Base-by-base conservation (phyloP, 208 protist species). In the Phytomonas serpens region DNA sequence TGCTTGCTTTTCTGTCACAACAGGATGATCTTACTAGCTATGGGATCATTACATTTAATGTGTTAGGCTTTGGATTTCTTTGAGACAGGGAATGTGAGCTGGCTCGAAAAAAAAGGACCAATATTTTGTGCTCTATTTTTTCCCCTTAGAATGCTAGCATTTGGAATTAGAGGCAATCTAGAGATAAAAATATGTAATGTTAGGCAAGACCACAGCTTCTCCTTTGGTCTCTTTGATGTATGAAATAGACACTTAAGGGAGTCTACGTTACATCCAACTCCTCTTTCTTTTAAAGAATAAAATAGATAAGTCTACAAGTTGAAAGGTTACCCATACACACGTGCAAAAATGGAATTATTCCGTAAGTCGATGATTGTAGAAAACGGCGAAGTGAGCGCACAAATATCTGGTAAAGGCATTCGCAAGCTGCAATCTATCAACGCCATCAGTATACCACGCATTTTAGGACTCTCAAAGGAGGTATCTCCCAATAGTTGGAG, bases 391-490 rank as follows among this genome's bases (percentile, higher is more conserved):
- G 47, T 57, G 47, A 57, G 19, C 47, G 47, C 19, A 16, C 16
- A 57, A 57, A 57, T 57, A 57, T 23, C 16, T 1, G 47, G 47
- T 27, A 57, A 67, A 27, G 75, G 75, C 4, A 75, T 65, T 64
- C 75, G 75, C 27, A 38, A 71, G 27, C 23, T 80, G 5, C 30
- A 73, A 9, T 77, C 72, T 6, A 76, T 80, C 34, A 76, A 80
- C 33, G 62, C 66, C 61, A 65, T 80, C n/a, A 36, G 61, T 11
- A 31, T 72, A 23, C 64, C 73, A 67, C 72, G 72, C 38, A 67
- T 80, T 36, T 23, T 76, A 13, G 71, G 62, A 1, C 76, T 73
- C 23, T 66, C 68, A 6, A 67, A 76, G 40, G 76, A 80, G 29
- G 27, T 33, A 16, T 37, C 34, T 19, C 71, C 73, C 32, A 37